Percentiles rank a stretch among this genome's conserved stretches.
These are phyloP conservation scores for Diaporthe citrichinensis DNA, from an alignment of 2,329 filamentous ascomycete species.

Conservation along the genomic window DNA sequence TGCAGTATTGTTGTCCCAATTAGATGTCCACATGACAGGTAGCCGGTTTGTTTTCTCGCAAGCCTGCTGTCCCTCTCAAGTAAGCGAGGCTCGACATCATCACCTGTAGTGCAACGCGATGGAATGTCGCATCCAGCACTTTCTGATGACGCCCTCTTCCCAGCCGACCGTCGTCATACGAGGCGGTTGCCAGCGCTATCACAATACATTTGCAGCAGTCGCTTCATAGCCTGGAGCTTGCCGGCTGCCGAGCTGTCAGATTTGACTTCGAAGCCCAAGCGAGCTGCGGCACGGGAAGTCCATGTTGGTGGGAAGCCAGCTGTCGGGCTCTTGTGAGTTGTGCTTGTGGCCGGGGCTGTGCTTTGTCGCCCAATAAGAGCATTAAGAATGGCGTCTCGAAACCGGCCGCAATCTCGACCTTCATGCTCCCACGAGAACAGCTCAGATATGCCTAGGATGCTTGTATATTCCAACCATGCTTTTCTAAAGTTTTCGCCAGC, in stretches of 20 bases:
- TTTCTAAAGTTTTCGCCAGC: slow-evolving; percentile 14
- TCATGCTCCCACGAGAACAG: slow-evolving; percentile 6
- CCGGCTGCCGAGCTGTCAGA: slow-evolving; percentile 37
- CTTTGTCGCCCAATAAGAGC: slow-evolving; percentile 29
- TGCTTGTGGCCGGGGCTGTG: slow-evolving; percentile 25
- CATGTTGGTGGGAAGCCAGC: slow-evolving; percentile 28
- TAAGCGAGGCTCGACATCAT: slow-evolving; percentile 18
- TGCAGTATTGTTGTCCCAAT: slow-evolving; percentile 29
- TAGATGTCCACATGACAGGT: slow-evolving; percentile 36
- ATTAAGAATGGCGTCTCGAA: neutral
- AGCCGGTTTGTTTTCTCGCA: slow-evolving; percentile 1
- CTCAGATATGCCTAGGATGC: slow-evolving; percentile 25
- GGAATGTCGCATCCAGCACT: slow-evolving; percentile 18
- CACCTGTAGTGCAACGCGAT: neutral
- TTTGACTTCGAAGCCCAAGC: slow-evolving; percentile 27
- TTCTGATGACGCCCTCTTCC: slow-evolving; percentile 10
- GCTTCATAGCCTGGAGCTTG: slow-evolving; percentile 28
- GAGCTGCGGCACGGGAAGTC: slow-evolving; percentile 23
- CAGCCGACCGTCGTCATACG: slow-evolving; percentile 4
- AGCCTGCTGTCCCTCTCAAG: neutral
- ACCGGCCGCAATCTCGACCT: slow-evolving; percentile 18
- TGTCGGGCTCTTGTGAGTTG: neutral
- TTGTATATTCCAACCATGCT: slow-evolving; percentile 5
- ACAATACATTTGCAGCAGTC: slow-evolving; percentile 16
- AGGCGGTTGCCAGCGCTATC: slow-evolving; percentile 30